phyloP scores from a whole-genome alignment of 148 eudicot genomes.

The Tetragonia tetragonoides region DNA sequence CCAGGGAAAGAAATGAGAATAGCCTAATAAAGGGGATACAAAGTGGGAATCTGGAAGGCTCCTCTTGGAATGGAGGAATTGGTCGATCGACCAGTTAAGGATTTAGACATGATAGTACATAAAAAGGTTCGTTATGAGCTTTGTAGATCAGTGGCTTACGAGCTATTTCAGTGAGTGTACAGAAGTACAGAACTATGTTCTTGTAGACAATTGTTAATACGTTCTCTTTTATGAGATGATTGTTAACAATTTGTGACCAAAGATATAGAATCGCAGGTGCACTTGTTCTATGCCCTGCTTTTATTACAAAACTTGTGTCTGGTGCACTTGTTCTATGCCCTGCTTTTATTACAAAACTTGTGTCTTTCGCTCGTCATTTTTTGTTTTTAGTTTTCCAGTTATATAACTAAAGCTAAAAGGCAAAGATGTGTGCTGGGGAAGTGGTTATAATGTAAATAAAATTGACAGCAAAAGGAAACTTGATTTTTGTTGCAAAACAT shows the following conservation, averaged over 20 bases:
- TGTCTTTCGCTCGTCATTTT: too few species aligned
- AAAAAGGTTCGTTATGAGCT: neutral
- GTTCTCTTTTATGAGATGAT: neutral
- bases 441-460: too few species aligned
- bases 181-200: neutral
- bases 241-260: neutral
- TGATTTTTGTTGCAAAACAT: too few species aligned
- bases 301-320: too few species aligned
- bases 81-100: neutral
- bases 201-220: neutral
- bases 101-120: neutral
- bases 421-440: too few species aligned
- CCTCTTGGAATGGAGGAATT: neutral
- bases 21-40: neutral
- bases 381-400: too few species aligned
- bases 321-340: neutral
- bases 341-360: too few species aligned
- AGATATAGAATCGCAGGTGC: neutral
- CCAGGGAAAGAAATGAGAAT: neutral
- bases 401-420: too few species aligned
- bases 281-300: too few species aligned
- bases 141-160: neutral
- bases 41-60: neutral
- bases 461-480: too few species aligned
- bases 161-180: neutral